Evolutionary conservation across 176 grass and related monocot species (phyloP).

Genomic region (Canna indica): DNA sequence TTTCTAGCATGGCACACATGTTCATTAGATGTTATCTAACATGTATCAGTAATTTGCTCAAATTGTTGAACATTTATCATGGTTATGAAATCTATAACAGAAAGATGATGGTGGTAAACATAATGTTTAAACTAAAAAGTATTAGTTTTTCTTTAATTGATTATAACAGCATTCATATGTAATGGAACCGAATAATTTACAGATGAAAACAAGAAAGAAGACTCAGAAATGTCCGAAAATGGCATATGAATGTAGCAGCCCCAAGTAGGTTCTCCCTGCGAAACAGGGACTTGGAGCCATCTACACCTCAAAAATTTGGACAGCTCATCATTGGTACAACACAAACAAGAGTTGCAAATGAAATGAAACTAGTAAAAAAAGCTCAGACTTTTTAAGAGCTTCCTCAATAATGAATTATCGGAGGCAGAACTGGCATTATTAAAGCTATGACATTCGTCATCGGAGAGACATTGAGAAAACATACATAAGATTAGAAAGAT

Average conservation of each 20-base stretch:
- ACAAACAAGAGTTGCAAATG: not conserved
- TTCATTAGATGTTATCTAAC: too few relatives aligned
- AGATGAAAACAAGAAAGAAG: rapidly evolving
- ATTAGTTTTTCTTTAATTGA: too few relatives aligned
- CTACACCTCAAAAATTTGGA: slow-evolving; percentile 7
- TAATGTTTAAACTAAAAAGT: too few relatives aligned
- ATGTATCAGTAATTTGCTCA: too few relatives aligned
- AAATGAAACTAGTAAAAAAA: not conserved
- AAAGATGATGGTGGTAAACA: too few relatives aligned
- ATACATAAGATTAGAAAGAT: not conserved
- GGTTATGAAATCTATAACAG: too few relatives aligned
- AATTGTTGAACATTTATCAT: too few relatives aligned
- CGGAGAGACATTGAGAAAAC: not conserved
- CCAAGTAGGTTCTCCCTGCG: slow-evolving; percentile 42
- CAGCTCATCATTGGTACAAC: too few relatives aligned
- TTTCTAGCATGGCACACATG: too few relatives aligned
- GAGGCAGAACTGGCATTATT: slow-evolving; percentile 74
- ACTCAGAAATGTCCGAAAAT: slow-evolving; percentile 20
- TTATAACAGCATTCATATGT: too few relatives aligned
- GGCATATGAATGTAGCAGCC: slow-evolving; percentile 21
- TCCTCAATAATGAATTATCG: slow-evolving; percentile 48
- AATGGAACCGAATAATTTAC: too few relatives aligned
- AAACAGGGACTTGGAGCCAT: slow-evolving; percentile 23
- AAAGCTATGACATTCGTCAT: slow-evolving; percentile 38
- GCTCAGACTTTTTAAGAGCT: slow-evolving; percentile 41